Conservation (phyloP, 805 yeast species). For the Yamadazyma phyllophila region DNA sequence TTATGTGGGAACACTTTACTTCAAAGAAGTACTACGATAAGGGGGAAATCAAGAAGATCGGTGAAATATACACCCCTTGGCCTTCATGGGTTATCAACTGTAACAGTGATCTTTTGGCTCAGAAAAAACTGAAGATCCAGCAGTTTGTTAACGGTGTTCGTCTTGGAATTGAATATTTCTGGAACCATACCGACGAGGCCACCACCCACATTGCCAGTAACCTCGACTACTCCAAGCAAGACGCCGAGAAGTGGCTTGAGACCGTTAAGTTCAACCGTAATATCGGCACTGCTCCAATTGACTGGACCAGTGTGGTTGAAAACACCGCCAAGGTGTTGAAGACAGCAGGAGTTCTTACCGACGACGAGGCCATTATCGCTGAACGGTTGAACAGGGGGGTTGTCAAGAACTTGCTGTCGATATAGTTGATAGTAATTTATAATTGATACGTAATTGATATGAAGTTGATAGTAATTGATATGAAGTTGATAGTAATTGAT, state of each 20-base stretch:
- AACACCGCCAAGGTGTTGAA: slow-evolving; percentile 58
- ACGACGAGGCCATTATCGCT: slow-evolving; percentile 22
- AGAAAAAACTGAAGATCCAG: slow-evolving; percentile 20
- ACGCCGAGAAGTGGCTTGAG: slow-evolving; percentile 78
- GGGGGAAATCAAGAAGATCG: slow-evolving; percentile 76
- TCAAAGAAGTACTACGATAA: slow-evolving; percentile 80
- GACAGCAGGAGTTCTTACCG: slow-evolving; percentile 59
- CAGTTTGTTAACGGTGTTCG: slow-evolving; percentile 55
- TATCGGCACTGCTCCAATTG: slow-evolving; percentile 36
- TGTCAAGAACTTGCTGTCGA: neutral
- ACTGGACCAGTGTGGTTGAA: slow-evolving; percentile 47
- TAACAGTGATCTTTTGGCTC: slow-evolving; percentile 32
- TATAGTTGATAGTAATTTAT: too few species aligned
- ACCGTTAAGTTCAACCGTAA: slow-evolving; percentile 63
- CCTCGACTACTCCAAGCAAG: slow-evolving; percentile 73
- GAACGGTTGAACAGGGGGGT: slow-evolving; percentile 26
- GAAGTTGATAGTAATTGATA: too few species aligned
- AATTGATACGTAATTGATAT: too few species aligned
- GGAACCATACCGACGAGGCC: slow-evolving; percentile 59
- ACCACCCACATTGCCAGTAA: slow-evolving; percentile 60
- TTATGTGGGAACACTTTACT: slow-evolving; percentile 96
- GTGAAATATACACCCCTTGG: slow-evolving; percentile 94
- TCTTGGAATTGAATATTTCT: slow-evolving; percentile 68
- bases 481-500: too few species aligned
- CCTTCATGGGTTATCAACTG: slow-evolving; percentile 87